Conservation (phyloP, 495 filamentous ascomycete species). For the Aspergillus leporis region DNA sequence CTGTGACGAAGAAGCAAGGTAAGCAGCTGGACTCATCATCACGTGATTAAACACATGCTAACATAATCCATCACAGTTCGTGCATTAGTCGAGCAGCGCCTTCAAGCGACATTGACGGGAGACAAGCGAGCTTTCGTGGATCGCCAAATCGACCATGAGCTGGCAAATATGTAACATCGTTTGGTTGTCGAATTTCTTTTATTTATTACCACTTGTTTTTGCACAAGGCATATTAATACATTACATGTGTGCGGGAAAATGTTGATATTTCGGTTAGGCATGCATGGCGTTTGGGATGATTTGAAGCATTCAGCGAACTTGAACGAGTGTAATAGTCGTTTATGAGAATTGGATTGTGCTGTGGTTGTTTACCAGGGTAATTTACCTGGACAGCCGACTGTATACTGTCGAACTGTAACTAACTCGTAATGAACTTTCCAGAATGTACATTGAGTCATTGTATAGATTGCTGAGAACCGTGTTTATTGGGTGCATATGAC, state of each 20-base stretch:
- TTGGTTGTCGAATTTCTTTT: slow-evolving; percentile 8
- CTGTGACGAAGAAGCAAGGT: slow-evolving; percentile 95
- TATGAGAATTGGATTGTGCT: slow-evolving; percentile 1
- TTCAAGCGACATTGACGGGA: slow-evolving; percentile 82
- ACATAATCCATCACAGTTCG: slow-evolving; percentile 52
- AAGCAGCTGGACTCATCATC: slow-evolving; percentile 21
- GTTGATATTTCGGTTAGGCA: slow-evolving; percentile 25
- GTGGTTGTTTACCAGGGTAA: too few relatives aligned
- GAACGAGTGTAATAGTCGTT: slow-evolving; percentile 11
- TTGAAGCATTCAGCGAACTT: slow-evolving; percentile 29
- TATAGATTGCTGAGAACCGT: too few relatives aligned
- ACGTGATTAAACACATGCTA: slow-evolving; percentile 16
- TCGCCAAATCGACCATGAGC: slow-evolving; percentile 85
- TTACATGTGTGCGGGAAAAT: slow-evolving; percentile 2
- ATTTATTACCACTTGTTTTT: slow-evolving; percentile 9
- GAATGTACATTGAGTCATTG: too few relatives aligned
- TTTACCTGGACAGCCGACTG: not conserved
- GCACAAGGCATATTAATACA: slow-evolving; percentile 7
- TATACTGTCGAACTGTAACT: not conserved
- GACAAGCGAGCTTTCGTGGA: slow-evolving; percentile 86
- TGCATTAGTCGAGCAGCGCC: slow-evolving; percentile 84
- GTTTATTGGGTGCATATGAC: too few relatives aligned
- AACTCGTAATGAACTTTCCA: not conserved
- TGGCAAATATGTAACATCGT: slow-evolving; percentile 92
- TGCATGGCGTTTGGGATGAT: slow-evolving; percentile 32